These are phyloP conservation scores for Cavenderia fasciculata DNA, from an alignment of 78 protist species.

Conservation along the genomic window DNA sequence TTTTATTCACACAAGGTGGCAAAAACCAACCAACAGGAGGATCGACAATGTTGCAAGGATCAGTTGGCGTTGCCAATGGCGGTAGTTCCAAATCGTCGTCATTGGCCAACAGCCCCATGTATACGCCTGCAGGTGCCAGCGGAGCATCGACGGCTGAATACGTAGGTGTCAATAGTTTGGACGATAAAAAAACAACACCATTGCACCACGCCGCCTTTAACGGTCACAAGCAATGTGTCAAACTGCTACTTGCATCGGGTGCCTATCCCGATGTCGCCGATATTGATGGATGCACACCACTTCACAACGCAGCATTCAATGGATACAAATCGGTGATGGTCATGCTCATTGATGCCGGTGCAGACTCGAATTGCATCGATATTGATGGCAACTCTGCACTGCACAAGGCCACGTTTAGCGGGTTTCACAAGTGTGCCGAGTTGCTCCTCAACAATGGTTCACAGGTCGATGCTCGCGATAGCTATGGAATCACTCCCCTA, in stretches of 20 bases:
- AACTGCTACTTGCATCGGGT: slow-evolving; percentile 29
- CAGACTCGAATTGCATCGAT: slow-evolving; percentile 51
- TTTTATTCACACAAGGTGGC: slow-evolving; percentile 67
- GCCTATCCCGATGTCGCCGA: slow-evolving; percentile 61
- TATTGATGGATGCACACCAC: slow-evolving; percentile 78
- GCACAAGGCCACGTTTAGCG: slow-evolving; percentile 53
- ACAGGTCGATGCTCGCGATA: slow-evolving; percentile 54
- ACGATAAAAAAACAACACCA: slow-evolving; percentile 73
- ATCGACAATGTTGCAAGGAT: not conserved
- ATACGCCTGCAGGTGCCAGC: no score
- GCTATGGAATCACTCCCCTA: slow-evolving; percentile 72
- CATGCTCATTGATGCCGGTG: slow-evolving; percentile 45
- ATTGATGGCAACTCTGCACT: slow-evolving; percentile 71
- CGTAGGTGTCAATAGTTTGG: slow-evolving; percentile 59
- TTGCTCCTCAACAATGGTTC: slow-evolving; percentile 31
- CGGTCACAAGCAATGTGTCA: slow-evolving; percentile 79
- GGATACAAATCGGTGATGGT: slow-evolving; percentile 52
- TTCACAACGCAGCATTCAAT: slow-evolving; percentile 81
- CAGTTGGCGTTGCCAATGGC: no score
- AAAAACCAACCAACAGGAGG: not conserved
- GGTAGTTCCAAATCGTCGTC: not conserved
- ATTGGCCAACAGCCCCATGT: not conserved
- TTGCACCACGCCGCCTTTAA: slow-evolving; percentile 82
- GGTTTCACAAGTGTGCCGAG: slow-evolving; percentile 71
- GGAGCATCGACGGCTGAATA: slow-evolving; percentile 2